A percentile compares a stretch with the other conserved stretches of the same genome.
Evolutionary conservation across 2,329 filamentous ascomycete species (phyloP).

Genomic region (Cadophora malorum): DNA sequence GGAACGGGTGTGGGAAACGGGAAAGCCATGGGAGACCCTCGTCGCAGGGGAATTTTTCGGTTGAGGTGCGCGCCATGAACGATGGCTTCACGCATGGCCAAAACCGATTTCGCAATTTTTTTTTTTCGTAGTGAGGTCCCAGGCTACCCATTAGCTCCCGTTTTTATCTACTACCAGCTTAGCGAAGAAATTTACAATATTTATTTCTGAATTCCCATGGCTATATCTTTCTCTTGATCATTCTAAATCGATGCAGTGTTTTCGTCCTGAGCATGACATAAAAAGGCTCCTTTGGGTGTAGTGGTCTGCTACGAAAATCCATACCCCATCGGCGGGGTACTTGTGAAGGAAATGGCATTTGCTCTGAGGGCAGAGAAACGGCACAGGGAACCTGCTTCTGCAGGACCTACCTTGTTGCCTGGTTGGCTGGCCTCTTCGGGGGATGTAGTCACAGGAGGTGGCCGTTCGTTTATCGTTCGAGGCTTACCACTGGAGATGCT

Average conservation of each 20-base stretch:
- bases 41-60: slow-evolving; percentile 47
- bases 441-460: not conserved
- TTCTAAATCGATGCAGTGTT: not conserved
- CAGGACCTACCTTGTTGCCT: slow-evolving; percentile 18
- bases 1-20: slow-evolving; percentile 73
- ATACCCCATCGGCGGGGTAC: slow-evolving; percentile 4
- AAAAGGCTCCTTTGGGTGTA: slow-evolving; percentile 15
- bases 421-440: not conserved
- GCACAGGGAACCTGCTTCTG: slow-evolving; percentile 4
- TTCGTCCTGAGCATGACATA: slow-evolving; percentile 14
- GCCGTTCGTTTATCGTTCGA: not conserved
- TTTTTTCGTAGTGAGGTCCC: not conserved
- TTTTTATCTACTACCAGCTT: not conserved
- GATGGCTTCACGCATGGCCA: not conserved
- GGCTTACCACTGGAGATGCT: not conserved
- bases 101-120: not conserved
- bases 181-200: not conserved
- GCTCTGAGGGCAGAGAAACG: not conserved
- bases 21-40: slow-evolving; percentile 71
- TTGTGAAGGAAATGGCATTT: not conserved
- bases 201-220: not conserved
- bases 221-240: not conserved
- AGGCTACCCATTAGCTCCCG: not conserved
- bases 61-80: slow-evolving; percentile 24
- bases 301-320: not conserved